A percentile compares a stretch with the other conserved stretches of the same genome.
phyloP scores from a whole-genome alignment of 1,284 basidiomycete species.

The Cryptococcus sp. region DNA sequence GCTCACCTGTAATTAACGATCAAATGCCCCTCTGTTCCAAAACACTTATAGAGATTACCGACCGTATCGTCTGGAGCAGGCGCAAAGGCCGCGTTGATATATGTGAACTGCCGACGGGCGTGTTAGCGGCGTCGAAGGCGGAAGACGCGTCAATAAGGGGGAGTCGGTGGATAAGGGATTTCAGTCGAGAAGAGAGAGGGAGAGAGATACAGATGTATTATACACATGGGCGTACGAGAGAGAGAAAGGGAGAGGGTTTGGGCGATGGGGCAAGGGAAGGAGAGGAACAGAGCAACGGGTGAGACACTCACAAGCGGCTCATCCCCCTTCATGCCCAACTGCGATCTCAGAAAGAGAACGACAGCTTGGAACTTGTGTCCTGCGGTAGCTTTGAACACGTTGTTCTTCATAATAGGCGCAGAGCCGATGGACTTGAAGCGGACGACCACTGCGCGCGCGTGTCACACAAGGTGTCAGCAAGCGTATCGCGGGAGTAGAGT shows the following conservation, averaged over 20 bases:
- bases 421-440: slow-evolving; percentile 98
- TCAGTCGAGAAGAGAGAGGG: not conserved
- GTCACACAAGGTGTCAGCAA: not conserved
- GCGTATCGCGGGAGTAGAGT: not conserved
- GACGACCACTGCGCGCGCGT: slow-evolving; percentile 77
- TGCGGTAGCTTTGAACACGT: slow-evolving; percentile 96
- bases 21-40: slow-evolving; percentile 86
- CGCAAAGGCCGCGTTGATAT: slow-evolving; percentile 96
- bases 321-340: slow-evolving; percentile 81
- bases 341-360: slow-evolving; percentile 87
- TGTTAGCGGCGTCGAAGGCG: not conserved
- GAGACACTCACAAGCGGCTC: slow-evolving; percentile 74
- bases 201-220: not conserved
- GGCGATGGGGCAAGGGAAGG: not conserved
- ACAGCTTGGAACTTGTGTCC: slow-evolving; percentile 94
- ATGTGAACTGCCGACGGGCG: slow-evolving; percentile 72
- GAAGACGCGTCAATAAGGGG: not conserved
- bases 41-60: slow-evolving; percentile 81
- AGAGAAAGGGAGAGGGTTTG: slow-evolving; percentile 1
- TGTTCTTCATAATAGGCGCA: slow-evolving; percentile 97
- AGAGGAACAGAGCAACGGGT: slow-evolving; percentile 16
- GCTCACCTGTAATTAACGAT: slow-evolving; percentile 92
- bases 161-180: not conserved
- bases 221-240: too few species aligned
- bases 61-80: slow-evolving; percentile 92